Conservation (phyloP, 2,329 filamentous ascomycete species). For the Arthrobotrys sinensis region DNA sequence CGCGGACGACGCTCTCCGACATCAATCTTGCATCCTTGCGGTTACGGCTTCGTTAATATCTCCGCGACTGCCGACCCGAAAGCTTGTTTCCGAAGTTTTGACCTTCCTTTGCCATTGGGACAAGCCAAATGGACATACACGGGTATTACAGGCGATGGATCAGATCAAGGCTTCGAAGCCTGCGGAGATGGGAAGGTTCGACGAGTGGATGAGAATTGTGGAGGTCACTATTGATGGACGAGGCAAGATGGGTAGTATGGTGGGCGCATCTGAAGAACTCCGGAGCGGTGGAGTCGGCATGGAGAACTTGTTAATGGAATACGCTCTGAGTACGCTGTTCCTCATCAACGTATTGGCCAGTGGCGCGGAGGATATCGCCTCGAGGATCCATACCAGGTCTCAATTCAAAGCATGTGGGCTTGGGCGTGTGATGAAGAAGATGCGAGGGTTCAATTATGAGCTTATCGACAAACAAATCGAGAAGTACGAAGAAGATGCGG, state of each 20-base stretch:
- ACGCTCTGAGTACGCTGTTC: constrained; percentile 93
- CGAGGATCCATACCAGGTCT: constrained; percentile 92
- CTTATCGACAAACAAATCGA: constrained; percentile 98
- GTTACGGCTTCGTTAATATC: constrained; percentile 89
- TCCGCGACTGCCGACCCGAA: constrained; percentile 89
- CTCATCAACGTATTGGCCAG: constrained; percentile 96
- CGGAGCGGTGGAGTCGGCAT: constrained; percentile 96
- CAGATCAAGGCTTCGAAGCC: constrained; percentile 84
- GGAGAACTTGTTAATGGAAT: constrained; percentile 99
- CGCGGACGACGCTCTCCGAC: constrained; percentile 91
- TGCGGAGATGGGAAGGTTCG: constrained; percentile 94
- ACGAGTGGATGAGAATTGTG: constrained; percentile 98
- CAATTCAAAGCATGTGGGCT: constrained; percentile 97
- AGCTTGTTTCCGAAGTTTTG: constrained; percentile 94
- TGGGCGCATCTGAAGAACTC: constrained; percentile 95
- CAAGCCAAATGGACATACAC: constrained; percentile 87
- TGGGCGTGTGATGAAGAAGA: constrained; percentile 93
- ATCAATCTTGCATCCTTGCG: constrained; percentile 90
- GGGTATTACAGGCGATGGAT: constrained; percentile 94
- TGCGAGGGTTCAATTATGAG: constrained; percentile 98
- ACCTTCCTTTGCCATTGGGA: constrained; percentile 98
- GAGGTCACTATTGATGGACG: constrained; percentile 97
- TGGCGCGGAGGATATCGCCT: constrained; percentile 86
- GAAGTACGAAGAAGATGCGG: constrained; percentile 91
- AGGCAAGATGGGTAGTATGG: constrained; percentile 98